Evolutionary conservation across 2,329 filamentous ascomycete genomes (phyloP).

Genomic region (Colletotrichum coccodes): DNA sequence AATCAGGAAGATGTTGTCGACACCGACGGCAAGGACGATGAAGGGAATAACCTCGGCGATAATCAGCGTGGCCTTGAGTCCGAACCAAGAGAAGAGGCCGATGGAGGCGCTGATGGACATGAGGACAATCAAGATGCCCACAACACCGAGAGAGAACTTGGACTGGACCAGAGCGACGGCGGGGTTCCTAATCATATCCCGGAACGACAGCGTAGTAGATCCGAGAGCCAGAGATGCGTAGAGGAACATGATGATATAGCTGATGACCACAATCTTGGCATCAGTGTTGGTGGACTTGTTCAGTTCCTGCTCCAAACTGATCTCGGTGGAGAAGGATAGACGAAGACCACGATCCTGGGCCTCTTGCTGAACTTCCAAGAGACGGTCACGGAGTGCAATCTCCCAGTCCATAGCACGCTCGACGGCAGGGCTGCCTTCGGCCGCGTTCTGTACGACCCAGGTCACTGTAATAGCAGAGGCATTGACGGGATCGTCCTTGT

Average conservation of each 20-base stretch:
- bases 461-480: slow-evolving; percentile 87
- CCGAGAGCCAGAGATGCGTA: slow-evolving; percentile 95
- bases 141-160: slow-evolving; percentile 95
- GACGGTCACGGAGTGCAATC: slow-evolving; percentile 75
- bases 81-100: slow-evolving; percentile 90
- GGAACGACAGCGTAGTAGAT: slow-evolving; percentile 82
- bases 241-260: slow-evolving; percentile 98
- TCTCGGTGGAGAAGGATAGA: slow-evolving; percentile 94
- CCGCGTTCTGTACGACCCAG: slow-evolving; percentile 92
- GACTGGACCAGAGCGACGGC: slow-evolving; percentile 90
- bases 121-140: slow-evolving; percentile 93
- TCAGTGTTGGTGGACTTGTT: slow-evolving; percentile 99
- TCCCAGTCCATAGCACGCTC: slow-evolving; percentile 90
- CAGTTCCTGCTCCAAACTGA: slow-evolving; percentile 92
- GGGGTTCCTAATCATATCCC: slow-evolving; percentile 83
- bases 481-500: slow-evolving; percentile 74
- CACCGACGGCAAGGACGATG: slow-evolving; percentile 93
- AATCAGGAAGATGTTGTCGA: slow-evolving; percentile 99
- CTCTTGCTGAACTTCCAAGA: slow-evolving; percentile 84
- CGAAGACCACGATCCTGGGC: slow-evolving; percentile 81
- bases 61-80: slow-evolving; percentile 94
- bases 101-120: slow-evolving; percentile 98
- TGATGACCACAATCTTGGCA: slow-evolving; percentile 94
- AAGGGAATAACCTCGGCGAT: slow-evolving; percentile 99
- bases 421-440: slow-evolving; percentile 77